Evolutionary conservation across 345 rosid genomes (phyloP).

Genomic region (Noccaea caerulescens): DNA sequence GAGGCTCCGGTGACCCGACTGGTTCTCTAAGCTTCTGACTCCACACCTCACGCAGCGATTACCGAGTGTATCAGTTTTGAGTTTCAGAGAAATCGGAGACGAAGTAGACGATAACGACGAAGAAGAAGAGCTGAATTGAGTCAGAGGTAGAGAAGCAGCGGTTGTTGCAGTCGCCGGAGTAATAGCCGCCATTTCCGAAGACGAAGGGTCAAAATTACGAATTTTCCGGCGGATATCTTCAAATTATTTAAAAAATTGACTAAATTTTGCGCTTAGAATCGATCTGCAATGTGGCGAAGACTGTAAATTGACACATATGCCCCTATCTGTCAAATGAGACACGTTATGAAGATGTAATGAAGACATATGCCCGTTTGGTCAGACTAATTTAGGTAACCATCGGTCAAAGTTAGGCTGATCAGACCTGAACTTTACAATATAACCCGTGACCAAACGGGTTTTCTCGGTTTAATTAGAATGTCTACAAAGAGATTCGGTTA

Average conservation of each 20-base stretch:
- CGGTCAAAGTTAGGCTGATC: not conserved
- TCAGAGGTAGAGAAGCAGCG: slow-evolving; percentile 28
- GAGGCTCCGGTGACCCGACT: slow-evolving; percentile 52
- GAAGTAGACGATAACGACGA: slow-evolving; percentile 17
- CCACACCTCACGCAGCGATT: slow-evolving; percentile 50
- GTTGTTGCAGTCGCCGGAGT: slow-evolving; percentile 41
- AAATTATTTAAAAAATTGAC: not conserved
- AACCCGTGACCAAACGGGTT: not conserved
- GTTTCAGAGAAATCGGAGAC: slow-evolving; percentile 31
- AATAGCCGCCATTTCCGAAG: slow-evolving; percentile 44
- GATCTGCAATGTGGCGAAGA: slow-evolving; percentile 19
- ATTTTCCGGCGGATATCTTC: slow-evolving; percentile 37
- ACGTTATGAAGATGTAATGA: slow-evolving; percentile 36
- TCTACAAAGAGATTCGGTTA: not conserved
- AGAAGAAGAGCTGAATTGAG: slow-evolving; percentile 9
- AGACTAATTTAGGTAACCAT: not conserved
- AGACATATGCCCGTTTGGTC: too few species aligned
- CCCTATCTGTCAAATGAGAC: slow-evolving; percentile 41
- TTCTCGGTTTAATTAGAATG: slow-evolving; percentile 15
- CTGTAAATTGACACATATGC: slow-evolving; percentile 1
- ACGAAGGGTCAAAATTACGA: slow-evolving; percentile 39
- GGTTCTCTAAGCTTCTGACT: slow-evolving; percentile 61
- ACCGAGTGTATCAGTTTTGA: slow-evolving; percentile 25
- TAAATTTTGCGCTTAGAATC: not conserved
- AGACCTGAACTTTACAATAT: not conserved